These are phyloP conservation scores for Alnus glutinosa DNA, from an alignment of 306 rosid genomes.

Conservation along the genomic window DNA sequence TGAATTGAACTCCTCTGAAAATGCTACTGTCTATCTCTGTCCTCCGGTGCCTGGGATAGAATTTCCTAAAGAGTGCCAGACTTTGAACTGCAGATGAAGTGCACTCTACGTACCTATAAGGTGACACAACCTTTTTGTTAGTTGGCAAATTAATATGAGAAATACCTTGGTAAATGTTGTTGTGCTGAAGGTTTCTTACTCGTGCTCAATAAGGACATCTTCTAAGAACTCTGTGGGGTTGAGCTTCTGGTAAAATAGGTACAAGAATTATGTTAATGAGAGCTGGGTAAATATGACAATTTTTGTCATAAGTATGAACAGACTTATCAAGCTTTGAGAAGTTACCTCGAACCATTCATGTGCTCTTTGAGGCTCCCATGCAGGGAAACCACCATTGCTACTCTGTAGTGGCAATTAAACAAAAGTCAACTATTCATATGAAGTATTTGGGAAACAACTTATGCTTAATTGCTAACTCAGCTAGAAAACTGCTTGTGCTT, in stretches of 20 bases:
- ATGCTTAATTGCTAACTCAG: too few relatives aligned
- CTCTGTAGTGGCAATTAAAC: constrained; percentile 31
- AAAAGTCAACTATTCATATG: not conserved
- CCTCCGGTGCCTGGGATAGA: constrained; percentile 56
- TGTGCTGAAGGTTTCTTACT: constrained; percentile 2
- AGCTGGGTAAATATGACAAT: too few relatives aligned
- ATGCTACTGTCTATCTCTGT: constrained; percentile 52
- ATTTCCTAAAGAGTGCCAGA: constrained; percentile 50
- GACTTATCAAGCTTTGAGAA: too few relatives aligned
- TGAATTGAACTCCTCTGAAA: constrained; percentile 43
- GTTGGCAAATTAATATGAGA: not conserved
- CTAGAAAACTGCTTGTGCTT: too few relatives aligned
- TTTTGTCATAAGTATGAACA: too few relatives aligned
- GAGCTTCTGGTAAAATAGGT: too few relatives aligned
- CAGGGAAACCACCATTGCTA: constrained; percentile 57
- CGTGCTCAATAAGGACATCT: too few relatives aligned
- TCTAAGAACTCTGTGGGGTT: too few relatives aligned
- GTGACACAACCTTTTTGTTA: constrained; percentile 38
- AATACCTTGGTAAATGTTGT: not conserved
- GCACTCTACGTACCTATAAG: constrained; percentile 32
- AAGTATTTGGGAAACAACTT: not conserved
- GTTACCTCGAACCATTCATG: constrained; percentile 31
- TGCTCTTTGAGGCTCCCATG: constrained; percentile 68
- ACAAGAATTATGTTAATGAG: not conserved
- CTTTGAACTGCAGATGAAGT: constrained; percentile 60